Evolutionary conservation across 2,329 filamentous ascomycete genomes (phyloP), one percentile per base, ranked within the genome.

Genomic region (Botryotinia calthae): DNA sequence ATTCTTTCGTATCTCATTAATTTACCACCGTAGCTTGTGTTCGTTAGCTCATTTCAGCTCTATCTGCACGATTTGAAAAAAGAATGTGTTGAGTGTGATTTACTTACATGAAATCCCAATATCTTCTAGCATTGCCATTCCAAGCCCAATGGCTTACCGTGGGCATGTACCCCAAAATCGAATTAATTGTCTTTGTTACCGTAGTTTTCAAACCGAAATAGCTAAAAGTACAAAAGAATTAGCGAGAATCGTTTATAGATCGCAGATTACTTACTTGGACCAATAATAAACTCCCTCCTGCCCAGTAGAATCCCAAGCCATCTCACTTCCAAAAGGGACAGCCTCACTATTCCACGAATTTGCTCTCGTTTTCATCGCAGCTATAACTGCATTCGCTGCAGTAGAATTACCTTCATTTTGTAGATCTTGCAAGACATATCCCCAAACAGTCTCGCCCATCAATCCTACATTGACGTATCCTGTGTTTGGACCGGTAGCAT

Each of bases 231-330:
- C 5, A 51, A 3, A 25, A 9, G 2, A 0, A 42, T 72, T n/a
- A 72, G 63, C 10, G 42, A 22, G 1, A 2, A 10, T 28, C 31
- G 3, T 4, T 20, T 1, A 34, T 4, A 6, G 10, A 44, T 10
- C 4, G 16, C 8, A 4, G 31, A 20, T 10, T 4, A 46, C 73
- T 69, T 59, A 74, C 73, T 65, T 85, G 9, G 84, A 82, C 87
- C 87, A 89, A 73, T 87, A 87, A 73, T 88, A 90, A 0, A 90
- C 86, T 0, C 87, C 87, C 77, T 90, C 88, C 74, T 90, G 87
- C 0, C 87, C 87, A 0, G 88, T 90, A 0, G 85, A 88, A 73
- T 90, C 88, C 88, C 88, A 90, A 0, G 87, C 85, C 86, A 88
- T 87, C 78, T 90, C 88, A 68, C 86, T 88, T 0, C 87, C 88